Conservation (phyloP, 495 filamentous ascomycete genomes). For the Penicillium odoratum region DNA sequence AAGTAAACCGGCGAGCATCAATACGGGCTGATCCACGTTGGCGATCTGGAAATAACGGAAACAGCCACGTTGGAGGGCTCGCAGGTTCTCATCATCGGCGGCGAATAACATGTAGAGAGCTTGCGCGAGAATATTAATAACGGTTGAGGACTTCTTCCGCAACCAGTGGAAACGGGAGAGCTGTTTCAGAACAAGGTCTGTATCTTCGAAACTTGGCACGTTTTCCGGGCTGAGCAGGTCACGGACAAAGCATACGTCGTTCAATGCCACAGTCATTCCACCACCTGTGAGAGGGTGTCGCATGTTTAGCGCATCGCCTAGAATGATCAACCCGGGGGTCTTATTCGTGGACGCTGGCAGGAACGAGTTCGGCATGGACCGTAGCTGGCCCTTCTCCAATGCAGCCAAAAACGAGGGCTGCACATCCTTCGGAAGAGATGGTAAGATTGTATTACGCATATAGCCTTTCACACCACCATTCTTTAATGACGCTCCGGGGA, state of each 20-base stretch:
- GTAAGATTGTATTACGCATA: slow-evolving; percentile 73
- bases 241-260: slow-evolving; percentile 77
- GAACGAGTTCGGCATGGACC: slow-evolving; percentile 92
- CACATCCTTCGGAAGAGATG: slow-evolving; percentile 68
- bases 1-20: slow-evolving; percentile 82
- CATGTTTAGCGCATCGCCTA: slow-evolving; percentile 97
- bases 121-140: slow-evolving; percentile 95
- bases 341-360: slow-evolving; percentile 73
- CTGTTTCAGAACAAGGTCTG: slow-evolving; percentile 59
- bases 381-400: slow-evolving; percentile 68
- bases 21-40: slow-evolving; percentile 69
- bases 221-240: slow-evolving; percentile 64
- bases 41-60: slow-evolving; percentile 90
- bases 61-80: slow-evolving; percentile 76
- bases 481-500: slow-evolving; percentile 65
- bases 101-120: slow-evolving; percentile 90
- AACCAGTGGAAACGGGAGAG: slow-evolving; percentile 83
- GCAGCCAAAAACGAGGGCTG: slow-evolving; percentile 74
- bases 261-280: slow-evolving; percentile 94
- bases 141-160: slow-evolving; percentile 74
- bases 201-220: slow-evolving; percentile 70
- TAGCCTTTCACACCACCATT: slow-evolving; percentile 83
- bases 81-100: slow-evolving; percentile 59
- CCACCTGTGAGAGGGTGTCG: slow-evolving; percentile 91
- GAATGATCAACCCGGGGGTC: slow-evolving; percentile 72